Percentiles rank a stretch among this genome's conserved stretches.
phyloP scores from a whole-genome alignment of 345 rosid genomes.

The Brassica juncea region DNA sequence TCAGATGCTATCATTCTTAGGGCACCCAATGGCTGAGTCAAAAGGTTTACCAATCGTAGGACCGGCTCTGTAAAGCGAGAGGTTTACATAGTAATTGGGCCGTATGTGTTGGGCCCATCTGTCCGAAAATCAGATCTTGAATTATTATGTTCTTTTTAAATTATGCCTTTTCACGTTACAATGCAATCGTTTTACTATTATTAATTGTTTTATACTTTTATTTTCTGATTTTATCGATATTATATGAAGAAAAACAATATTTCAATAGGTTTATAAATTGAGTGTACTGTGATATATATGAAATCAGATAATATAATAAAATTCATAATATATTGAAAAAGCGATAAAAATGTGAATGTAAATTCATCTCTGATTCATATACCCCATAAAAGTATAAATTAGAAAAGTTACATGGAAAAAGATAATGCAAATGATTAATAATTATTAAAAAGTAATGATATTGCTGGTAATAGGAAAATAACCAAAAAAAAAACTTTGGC shows the following conservation, averaged over 20 bases:
- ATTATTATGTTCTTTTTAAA: slow-evolving; percentile 6
- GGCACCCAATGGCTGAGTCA: slow-evolving; percentile 26
- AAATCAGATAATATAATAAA: not conserved
- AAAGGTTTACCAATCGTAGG: slow-evolving; percentile 16
- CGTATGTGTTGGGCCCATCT: slow-evolving; percentile 27
- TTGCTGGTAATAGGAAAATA: slow-evolving; percentile 17
- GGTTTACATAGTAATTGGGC: slow-evolving; percentile 34
- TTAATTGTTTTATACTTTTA: not conserved
- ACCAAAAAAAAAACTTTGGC: not conserved
- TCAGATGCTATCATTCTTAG: slow-evolving; percentile 22
- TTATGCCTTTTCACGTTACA: slow-evolving; percentile 6
- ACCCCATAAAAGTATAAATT: not conserved
- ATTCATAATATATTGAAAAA: not conserved
- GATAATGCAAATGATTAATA: slow-evolving; percentile 29
- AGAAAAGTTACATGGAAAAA: slow-evolving; percentile 3
- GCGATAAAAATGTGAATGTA: not conserved
- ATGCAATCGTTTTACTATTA: slow-evolving; percentile 3
- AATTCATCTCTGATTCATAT: not conserved
- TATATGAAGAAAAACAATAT: not conserved
- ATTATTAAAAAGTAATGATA: slow-evolving; percentile 30
- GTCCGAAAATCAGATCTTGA: not conserved
- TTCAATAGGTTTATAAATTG: not conserved
- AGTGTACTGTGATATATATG: not conserved
- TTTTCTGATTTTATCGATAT: not conserved
- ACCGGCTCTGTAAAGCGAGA: slow-evolving; percentile 14